These are phyloP conservation scores for Exophiala alcalophila DNA, from an alignment of 2,329 filamentous ascomycete genomes.

Conservation along the genomic window DNA sequence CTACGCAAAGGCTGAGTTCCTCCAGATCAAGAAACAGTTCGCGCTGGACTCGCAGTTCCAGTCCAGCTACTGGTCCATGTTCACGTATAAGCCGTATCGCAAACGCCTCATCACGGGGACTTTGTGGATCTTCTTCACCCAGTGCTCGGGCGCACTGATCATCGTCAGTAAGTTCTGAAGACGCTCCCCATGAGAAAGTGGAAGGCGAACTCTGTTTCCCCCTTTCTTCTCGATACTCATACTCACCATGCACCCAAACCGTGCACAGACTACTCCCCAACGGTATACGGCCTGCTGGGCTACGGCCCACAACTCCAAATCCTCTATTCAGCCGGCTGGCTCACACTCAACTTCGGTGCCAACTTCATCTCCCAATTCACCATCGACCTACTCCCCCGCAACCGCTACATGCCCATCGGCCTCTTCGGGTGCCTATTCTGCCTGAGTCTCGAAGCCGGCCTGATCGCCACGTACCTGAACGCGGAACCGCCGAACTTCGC, in stretches of 20 bases:
- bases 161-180: background rate
- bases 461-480: background rate
- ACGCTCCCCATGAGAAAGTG: too few relatives aligned
- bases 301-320: background rate
- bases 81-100: too few relatives aligned
- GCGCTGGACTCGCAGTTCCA: background rate
- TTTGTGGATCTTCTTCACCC: background rate
- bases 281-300: background rate
- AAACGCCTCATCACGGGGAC: background rate
- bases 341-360: background rate
- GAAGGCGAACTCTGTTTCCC: too few relatives aligned
- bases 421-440: background rate
- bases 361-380: background rate
- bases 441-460: background rate
- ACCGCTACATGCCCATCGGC: background rate
- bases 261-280: conserved; percentile 1
- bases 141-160: background rate
- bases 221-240: background rate
- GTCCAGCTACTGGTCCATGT: too few relatives aligned
- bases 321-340: background rate
- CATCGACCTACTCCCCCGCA: background rate
- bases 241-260: too few relatives aligned
- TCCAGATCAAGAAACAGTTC: background rate
- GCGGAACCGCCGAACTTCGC: background rate
- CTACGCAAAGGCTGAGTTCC: background rate